phyloP scores from a whole-genome alignment of 768 basidiomycete genomes.

The Chlorophyllum brunneum region DNA sequence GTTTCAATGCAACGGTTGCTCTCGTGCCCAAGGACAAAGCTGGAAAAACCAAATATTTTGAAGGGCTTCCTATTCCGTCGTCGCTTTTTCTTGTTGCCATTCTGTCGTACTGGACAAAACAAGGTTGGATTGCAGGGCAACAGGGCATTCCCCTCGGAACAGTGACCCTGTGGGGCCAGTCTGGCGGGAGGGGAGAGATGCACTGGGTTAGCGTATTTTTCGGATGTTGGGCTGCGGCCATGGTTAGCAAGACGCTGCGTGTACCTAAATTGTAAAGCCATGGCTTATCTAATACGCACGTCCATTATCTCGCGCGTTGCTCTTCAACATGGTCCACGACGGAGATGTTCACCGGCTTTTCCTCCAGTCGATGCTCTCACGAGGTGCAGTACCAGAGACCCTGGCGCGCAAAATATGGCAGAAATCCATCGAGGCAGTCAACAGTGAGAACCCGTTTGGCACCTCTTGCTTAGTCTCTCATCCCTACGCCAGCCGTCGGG shows the following conservation, averaged over 20 bases:
- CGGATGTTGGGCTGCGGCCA: conserved; percentile 85
- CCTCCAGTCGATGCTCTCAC: conserved; percentile 73
- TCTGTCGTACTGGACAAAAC: conserved; percentile 77
- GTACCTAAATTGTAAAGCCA: conserved; percentile 61
- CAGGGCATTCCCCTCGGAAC: conserved; percentile 73
- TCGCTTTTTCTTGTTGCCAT: conserved; percentile 76
- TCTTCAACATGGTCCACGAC: conserved; percentile 29
- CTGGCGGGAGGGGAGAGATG: conserved; percentile 78
- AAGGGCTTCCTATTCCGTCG: conserved; percentile 95
- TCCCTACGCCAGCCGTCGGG: conserved; percentile 10
- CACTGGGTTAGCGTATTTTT: conserved; percentile 80
- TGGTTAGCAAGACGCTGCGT: conserved; percentile 96
- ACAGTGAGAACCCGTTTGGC: conserved; percentile 39
- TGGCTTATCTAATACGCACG: conserved; percentile 8
- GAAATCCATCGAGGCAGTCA: conserved; percentile 63
- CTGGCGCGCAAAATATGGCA: conserved; percentile 65
- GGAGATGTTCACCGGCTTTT: conserved; percentile 73
- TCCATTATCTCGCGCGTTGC: neutral
- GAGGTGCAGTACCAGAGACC: conserved; percentile 60
- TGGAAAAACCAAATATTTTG: conserved; percentile 94
- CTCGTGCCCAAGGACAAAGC: conserved; percentile 80
- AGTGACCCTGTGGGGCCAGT: conserved; percentile 66
- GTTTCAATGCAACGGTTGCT: conserved; percentile 98
- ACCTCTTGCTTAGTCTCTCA: conserved; percentile 1
- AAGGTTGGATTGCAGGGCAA: conserved; percentile 81